These are phyloP conservation scores for Lobosporangium transversale DNA, from an alignment of 192 early-diverging fungal species.

Conservation along the genomic window DNA sequence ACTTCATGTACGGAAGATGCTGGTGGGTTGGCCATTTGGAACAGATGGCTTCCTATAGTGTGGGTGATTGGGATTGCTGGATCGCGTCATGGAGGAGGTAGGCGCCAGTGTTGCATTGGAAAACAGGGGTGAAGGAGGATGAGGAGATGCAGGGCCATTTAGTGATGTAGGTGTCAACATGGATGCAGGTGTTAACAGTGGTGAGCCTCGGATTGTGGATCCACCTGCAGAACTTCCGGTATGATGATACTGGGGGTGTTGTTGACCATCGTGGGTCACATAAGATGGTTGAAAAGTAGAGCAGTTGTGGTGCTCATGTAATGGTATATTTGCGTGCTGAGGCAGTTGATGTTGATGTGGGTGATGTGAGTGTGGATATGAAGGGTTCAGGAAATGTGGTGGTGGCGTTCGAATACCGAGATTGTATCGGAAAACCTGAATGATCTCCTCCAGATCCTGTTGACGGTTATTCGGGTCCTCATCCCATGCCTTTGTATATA, in stretches of 20 bases:
- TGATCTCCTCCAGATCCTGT: slow-evolving; percentile 27
- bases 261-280: slow-evolving; percentile 4
- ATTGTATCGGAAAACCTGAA: slow-evolving; percentile 26
- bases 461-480: slow-evolving; percentile 28
- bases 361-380: slow-evolving; percentile 9
- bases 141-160: slow-evolving; percentile 9
- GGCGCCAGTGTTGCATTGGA: neutral
- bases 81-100: neutral
- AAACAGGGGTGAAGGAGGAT: slow-evolving; percentile 27
- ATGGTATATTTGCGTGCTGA: no score
- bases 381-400: slow-evolving; percentile 12
- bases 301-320: no score
- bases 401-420: slow-evolving; percentile 26
- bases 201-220: slow-evolving; percentile 26
- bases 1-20: slow-evolving; percentile 4
- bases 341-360: no score
- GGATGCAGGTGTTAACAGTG: slow-evolving; percentile 32
- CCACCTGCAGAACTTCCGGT: slow-evolving; percentile 16
- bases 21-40: slow-evolving; percentile 16
- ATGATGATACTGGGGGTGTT: no score
- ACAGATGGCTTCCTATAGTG: slow-evolving; percentile 3
- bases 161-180: slow-evolving; percentile 37
- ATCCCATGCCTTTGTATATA: slow-evolving; percentile 36
- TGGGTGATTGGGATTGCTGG: slow-evolving; percentile 19
- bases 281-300: no score